Base-by-base conservation (phyloP, 805 yeast species). In the Candida suzukii region DNA sequence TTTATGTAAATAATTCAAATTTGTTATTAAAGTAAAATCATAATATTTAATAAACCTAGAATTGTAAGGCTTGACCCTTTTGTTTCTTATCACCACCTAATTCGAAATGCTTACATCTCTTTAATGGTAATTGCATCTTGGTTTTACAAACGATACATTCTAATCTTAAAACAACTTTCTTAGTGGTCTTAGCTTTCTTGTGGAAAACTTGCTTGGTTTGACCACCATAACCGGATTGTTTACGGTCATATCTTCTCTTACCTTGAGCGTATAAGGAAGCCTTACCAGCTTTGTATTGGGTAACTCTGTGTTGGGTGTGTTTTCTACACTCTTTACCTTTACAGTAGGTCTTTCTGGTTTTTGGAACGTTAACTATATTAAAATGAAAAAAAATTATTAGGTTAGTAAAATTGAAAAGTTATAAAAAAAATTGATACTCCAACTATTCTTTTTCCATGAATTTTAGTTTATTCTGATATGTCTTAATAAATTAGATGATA, bases 221-320 rank as follows among this genome's bases (percentile, higher is more conserved):
- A 87, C 99, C 99, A 87, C 99, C 99, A 78, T 81, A 93, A 88
- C 99, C 99, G 66, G 85, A 71, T 80, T 93, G 99, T 78, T 93
- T 93, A 78, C 99, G 96, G 91, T 93, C 99, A 80, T 93, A 93
- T 82, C 99, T 90, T 83, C 99, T 88, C 91, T 95, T 93, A 84
- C 99, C 99, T 80, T 93, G 98, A 63, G 98, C 96, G 70, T 81
- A 88, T 66, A 90, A 83, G 56, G 98, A 91, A 71, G 99, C 98
- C 81, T 93, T 93, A 78, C 99, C 99, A 71, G 98, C 96, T 76
- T 93, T 93, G 95, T 93, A 93, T 81, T 93, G 99, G 74, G 99
- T 91, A 69, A 93, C 99, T 83, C 91, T 93, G 95, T 93, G 99
- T 78, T 88, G 97, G 67, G 98, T 91, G 93, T 93, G 99, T 78